These are phyloP conservation scores for Trichoderma atroviride DNA, from an alignment of 2,329 filamentous ascomycete genomes.

Conservation along the genomic window DNA sequence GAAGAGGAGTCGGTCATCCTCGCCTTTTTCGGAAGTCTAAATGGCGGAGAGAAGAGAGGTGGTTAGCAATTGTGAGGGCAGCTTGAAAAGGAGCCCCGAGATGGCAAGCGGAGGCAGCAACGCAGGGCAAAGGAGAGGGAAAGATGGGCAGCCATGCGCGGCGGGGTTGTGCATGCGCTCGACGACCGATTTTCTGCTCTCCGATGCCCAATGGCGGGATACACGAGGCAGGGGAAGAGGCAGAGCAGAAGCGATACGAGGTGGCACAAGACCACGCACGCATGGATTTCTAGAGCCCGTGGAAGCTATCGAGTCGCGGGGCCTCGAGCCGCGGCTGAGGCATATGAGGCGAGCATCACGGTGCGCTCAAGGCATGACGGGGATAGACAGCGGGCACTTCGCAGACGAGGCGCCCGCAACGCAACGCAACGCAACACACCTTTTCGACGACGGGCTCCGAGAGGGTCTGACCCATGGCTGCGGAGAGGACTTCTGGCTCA, in stretches of 20 bases:
- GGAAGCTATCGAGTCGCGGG: neutral
- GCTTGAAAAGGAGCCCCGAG: neutral
- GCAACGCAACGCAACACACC: constrained; percentile 62
- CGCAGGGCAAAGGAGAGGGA: neutral
- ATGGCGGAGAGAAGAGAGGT: constrained; percentile 17
- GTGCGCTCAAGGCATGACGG: neutral
- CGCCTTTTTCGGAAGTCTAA: constrained; percentile 84
- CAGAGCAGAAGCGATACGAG: neutral
- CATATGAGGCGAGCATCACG: constrained; percentile 18
- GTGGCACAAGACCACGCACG: neutral
- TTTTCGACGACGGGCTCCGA: constrained; percentile 99
- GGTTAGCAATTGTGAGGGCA: constrained; percentile 33
- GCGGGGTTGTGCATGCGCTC: constrained; percentile 20
- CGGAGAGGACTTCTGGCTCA: constrained; percentile 34
- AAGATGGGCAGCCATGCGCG: neutral
- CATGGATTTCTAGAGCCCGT: neutral
- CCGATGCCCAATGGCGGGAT: neutral
- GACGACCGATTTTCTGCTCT: neutral
- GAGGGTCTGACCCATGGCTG: constrained; percentile 93
- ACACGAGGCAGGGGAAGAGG: neutral
- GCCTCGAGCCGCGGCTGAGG: neutral
- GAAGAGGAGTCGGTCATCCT: constrained; percentile 90
- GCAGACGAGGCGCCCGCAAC: constrained; percentile 16
- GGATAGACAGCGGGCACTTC: constrained; percentile 19
- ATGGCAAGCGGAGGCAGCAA: neutral